Evolutionary conservation across 1,139 yeast genomes (phyloP).

Genomic region (Pichia sp.): DNA sequence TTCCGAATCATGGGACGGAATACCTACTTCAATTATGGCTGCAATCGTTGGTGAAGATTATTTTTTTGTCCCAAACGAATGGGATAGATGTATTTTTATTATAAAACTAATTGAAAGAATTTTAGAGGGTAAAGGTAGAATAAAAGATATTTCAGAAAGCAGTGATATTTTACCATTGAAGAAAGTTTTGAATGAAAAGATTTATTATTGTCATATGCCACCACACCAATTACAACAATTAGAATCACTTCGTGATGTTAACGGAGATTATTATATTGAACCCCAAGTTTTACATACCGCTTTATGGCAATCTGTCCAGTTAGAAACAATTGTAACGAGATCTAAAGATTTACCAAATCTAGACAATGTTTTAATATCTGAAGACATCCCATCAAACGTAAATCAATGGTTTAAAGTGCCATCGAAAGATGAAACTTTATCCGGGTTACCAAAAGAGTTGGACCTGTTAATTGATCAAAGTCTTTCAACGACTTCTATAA

Average conservation of each 20-base stretch:
- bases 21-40: constrained; percentile 38
- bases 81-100: constrained; percentile 44
- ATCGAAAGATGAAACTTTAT: constrained; percentile 35
- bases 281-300: constrained; percentile 38
- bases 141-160: constrained; percentile 7
- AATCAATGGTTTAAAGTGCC: constrained; percentile 34
- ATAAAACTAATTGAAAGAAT: constrained; percentile 35
- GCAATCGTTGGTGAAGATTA: constrained; percentile 42
- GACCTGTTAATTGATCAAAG: constrained; percentile 14
- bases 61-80: constrained; percentile 46
- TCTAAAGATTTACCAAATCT: constrained; percentile 22
- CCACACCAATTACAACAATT: constrained; percentile 39
- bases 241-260: constrained; percentile 33
- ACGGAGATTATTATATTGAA: constrained; percentile 33
- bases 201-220: constrained; percentile 42
- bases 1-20: constrained; percentile 37
- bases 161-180: constrained; percentile 23
- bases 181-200: constrained; percentile 33
- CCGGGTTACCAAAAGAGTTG: constrained; percentile 31
- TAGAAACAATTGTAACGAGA: constrained; percentile 33
- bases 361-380: constrained; percentile 21
- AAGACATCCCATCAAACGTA: constrained; percentile 22
- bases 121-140: constrained; percentile 13
- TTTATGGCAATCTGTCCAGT: constrained; percentile 39
- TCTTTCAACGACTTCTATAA: constrained; percentile 6